Base-by-base conservation (phyloP, 2,329 filamentous ascomycete genomes). In the Curvularia lunata region DNA sequence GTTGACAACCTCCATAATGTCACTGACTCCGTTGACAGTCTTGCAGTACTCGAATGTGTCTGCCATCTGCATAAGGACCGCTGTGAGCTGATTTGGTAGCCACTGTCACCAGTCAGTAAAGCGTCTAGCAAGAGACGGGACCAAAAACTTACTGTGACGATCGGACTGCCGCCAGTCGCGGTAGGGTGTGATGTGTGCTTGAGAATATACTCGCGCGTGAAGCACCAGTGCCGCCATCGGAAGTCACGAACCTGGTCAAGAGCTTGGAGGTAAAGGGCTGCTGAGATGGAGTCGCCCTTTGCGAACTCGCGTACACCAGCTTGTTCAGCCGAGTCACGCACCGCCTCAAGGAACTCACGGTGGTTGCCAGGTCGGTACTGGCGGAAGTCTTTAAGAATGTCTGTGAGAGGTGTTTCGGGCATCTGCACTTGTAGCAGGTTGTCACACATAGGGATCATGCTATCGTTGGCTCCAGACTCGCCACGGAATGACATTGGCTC, bases 401-500 rank as follows among this genome's bases (percentile, higher is more conserved):
- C 87, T 0, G 93, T 97, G 45, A 97, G 86, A 0, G 94, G 94
- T 4, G 92, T 97, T 52, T 87, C 81, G 1, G 94, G 94, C 92
- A 97, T 96, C 62, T 87, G 83, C 43, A 97, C 88, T 74, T 95
- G 86, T 56, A 95, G 84, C 50, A 97, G 84, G 75, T 94, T 93
- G 77, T 97, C 94, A 71, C 94, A 87, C 3, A 97, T 85, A 3
- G 94, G 93, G 53, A 96, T 88, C 83, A 98, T 97, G 79, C 88
- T 91, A 80, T 98, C 94, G 74, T 97, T 97, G 65, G 94, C 94
- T 42, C 94, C 94, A 48, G 88, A 92, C 80, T 97, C 94, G 66
- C 94, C 94, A 30, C 94, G 88, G 85, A 97, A 97, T 54, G 85
- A 88, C 75, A 92, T 80, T 4, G 91, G 89, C 73, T 90, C 82